Evolutionary conservation across 1,284 basidiomycete genomes (phyloP).

Genomic region (Fomitopsis schrenkii): DNA sequence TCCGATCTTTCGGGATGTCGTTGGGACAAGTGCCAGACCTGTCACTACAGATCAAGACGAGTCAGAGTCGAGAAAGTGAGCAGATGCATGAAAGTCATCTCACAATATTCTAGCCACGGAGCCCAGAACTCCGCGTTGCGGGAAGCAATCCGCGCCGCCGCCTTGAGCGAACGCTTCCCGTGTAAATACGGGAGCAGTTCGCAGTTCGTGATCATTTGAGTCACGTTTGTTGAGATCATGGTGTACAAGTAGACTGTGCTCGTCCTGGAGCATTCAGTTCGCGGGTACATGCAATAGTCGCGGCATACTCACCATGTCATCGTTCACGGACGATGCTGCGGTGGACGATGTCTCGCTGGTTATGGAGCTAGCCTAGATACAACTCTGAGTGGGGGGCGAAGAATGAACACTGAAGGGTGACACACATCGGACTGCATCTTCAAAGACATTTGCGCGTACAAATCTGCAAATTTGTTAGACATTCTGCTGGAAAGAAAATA

Average conservation of each 20-base stretch:
- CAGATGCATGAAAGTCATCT: background rate
- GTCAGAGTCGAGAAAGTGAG: background rate
- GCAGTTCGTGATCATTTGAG: background rate
- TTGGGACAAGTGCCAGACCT: background rate
- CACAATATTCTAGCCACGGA: background rate
- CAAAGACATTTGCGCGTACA: no score
- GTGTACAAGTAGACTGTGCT: background rate
- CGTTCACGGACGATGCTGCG: background rate
- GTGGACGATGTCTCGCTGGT: background rate
- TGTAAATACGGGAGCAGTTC: background rate
- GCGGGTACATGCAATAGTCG: background rate
- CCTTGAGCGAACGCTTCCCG: background rate
- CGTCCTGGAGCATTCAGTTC: background rate
- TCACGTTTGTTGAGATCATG: background rate
- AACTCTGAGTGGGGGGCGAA: background rate
- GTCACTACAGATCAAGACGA: background rate
- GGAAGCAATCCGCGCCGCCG: background rate
- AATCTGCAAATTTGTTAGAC: no score
- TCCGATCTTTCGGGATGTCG: slow-evolving; percentile 35
- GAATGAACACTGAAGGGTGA: background rate
- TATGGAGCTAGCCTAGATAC: background rate
- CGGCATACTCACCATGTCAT: background rate
- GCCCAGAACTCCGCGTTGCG: background rate
- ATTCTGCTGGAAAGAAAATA: no score
- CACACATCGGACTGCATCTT: background rate